A percentile compares a stretch with the other conserved stretches of the same genome.
These are phyloP conservation scores for Entoloma clypeatum DNA, from an alignment of 1,284 basidiomycete genomes.

Conservation along the genomic window DNA sequence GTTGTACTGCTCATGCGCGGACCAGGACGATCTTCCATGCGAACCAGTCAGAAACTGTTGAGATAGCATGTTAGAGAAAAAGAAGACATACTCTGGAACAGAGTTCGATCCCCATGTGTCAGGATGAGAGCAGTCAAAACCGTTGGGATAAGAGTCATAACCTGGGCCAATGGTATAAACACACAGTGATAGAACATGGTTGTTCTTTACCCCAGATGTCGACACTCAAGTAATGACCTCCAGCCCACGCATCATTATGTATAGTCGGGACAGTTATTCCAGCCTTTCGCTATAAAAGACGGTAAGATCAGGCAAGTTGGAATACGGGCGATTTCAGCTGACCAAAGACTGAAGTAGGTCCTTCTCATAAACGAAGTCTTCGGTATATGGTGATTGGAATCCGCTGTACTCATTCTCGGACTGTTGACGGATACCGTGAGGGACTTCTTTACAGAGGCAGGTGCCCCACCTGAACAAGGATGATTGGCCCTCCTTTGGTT, in stretches of 20 bases:
- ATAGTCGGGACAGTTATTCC: conserved; percentile 46
- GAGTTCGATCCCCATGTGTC: conserved; percentile 41
- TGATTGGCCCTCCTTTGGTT: conserved; percentile 48
- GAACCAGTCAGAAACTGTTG: conserved; percentile 1
- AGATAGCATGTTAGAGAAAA: not conserved
- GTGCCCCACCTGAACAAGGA: conserved; percentile 44
- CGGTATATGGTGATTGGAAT: conserved; percentile 35
- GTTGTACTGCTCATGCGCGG: conserved; percentile 34
- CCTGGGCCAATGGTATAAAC: conserved; percentile 20
- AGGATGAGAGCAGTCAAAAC: conserved; percentile 54
- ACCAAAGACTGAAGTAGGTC: conserved; percentile 38
- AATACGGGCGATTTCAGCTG: conserved; percentile 10
- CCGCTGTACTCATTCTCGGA: conserved; percentile 51
- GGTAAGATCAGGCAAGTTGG: conserved; percentile 1
- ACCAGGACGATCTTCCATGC: conserved; percentile 33
- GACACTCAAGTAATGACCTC: conserved; percentile 41
- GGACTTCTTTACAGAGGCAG: not conserved
- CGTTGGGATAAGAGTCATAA: conserved; percentile 52
- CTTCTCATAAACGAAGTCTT: conserved; percentile 43
- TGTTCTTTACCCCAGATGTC: conserved; percentile 40
- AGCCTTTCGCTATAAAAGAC: conserved; percentile 30
- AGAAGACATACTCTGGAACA: conserved; percentile 36
- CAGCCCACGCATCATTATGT: conserved; percentile 42
- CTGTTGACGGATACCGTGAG: conserved; percentile 19
- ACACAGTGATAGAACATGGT: not conserved